These are phyloP conservation scores for Litsea cubeba DNA, from an alignment of 164 flowering plant genomes.

Conservation along the genomic window DNA sequence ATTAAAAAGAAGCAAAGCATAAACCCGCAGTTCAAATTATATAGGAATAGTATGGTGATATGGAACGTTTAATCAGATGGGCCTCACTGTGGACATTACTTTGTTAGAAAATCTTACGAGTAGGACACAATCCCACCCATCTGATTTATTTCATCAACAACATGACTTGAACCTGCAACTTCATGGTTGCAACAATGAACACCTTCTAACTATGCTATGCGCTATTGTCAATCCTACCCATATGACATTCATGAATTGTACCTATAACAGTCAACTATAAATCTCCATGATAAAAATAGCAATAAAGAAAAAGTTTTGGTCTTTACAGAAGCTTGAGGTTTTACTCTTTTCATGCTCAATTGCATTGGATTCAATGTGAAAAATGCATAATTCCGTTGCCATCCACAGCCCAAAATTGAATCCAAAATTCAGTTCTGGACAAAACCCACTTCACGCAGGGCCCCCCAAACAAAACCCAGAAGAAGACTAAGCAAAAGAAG, in stretches of 20 bases:
- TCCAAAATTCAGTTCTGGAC: too few relatives aligned
- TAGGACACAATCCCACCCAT: too few relatives aligned
- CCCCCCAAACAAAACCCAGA: background rate
- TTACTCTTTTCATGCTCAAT: background rate
- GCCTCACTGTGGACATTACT: too few relatives aligned
- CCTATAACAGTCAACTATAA: background rate
- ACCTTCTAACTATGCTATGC: too few relatives aligned
- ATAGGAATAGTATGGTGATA: background rate
- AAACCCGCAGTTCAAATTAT: background rate
- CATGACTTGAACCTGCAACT: too few relatives aligned
- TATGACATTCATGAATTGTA: too few relatives aligned
- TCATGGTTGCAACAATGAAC: too few relatives aligned
- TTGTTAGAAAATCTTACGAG: too few relatives aligned
- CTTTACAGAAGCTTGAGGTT: background rate
- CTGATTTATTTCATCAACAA: too few relatives aligned
- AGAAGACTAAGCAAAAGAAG: background rate
- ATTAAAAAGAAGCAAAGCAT: conserved; percentile 6
- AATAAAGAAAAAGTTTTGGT: too few relatives aligned
- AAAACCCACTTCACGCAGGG: background rate
- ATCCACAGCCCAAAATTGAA: background rate
- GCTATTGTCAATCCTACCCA: too few relatives aligned
- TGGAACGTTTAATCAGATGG: too few relatives aligned
- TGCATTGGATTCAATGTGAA: background rate
- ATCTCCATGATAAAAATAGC: background rate
- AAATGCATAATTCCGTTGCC: background rate